Evolutionary conservation across 2,329 filamentous ascomycete genomes (phyloP).

Genomic region (Talaromyces albobiverticillius): DNA sequence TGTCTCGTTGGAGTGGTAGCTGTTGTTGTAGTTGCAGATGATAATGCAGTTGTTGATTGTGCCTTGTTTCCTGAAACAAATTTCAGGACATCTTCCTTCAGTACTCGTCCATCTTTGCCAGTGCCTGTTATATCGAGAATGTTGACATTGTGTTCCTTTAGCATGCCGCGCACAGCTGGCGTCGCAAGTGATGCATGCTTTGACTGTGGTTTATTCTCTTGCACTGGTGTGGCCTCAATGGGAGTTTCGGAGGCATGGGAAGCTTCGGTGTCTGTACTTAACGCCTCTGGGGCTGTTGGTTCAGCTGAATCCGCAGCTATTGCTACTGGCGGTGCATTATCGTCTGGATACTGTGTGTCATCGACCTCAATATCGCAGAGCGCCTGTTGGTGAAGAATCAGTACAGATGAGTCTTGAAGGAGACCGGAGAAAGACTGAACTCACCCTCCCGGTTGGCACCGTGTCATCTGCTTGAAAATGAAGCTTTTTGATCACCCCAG

Average conservation of each 20-base stretch:
- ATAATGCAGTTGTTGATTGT: constrained; percentile 16
- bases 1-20: constrained; percentile 24
- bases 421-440: neutral
- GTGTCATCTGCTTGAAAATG: constrained; percentile 96
- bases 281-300: constrained; percentile 20
- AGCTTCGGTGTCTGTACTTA: constrained; percentile 12
- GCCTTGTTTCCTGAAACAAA: constrained; percentile 58
- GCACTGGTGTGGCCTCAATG: constrained; percentile 18
- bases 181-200: constrained; percentile 77
- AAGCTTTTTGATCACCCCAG: constrained; percentile 92
- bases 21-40: neutral
- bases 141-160: constrained; percentile 73
- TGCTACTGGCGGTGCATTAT: constrained; percentile 33
- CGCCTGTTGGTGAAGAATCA: constrained; percentile 50
- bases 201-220: constrained; percentile 33
- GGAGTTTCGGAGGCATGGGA: neutral
- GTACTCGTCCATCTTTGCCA: constrained; percentile 83
- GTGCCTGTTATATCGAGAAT: constrained; percentile 79
- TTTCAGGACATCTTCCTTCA: constrained; percentile 86
- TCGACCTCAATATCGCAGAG: constrained; percentile 94
- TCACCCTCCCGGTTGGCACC: constrained; percentile 78
- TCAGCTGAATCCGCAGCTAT: constrained; percentile 22
- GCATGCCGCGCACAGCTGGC: constrained; percentile 84
- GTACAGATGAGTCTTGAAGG: neutral
- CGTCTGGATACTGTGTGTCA: constrained; percentile 66